Conservation (phyloP, 345 rosid genomes). For the Sisymbrium irio region DNA sequence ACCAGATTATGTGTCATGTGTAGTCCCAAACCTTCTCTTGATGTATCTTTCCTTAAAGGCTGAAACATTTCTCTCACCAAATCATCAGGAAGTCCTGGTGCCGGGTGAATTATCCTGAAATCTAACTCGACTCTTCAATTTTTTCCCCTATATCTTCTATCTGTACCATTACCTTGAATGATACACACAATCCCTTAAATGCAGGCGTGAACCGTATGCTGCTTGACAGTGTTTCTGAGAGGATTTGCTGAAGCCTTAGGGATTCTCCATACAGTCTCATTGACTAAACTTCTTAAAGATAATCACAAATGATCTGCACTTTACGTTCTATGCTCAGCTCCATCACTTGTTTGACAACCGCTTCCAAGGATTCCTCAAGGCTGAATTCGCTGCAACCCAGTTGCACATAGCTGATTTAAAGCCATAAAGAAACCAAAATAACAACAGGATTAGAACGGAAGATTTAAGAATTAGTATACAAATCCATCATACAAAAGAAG, state of each 20-base stretch:
- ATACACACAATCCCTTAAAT: slow-evolving; percentile 48
- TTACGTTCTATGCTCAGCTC: slow-evolving; percentile 51
- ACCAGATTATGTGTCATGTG: slow-evolving; percentile 70
- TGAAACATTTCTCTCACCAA: slow-evolving; percentile 70
- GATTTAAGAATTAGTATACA: not conserved
- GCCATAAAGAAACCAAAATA: not conserved
- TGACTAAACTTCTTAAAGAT: slow-evolving; percentile 49
- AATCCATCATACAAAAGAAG: slow-evolving; percentile 1
- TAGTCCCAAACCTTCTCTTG: slow-evolving; percentile 84
- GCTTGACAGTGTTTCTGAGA: slow-evolving; percentile 59
- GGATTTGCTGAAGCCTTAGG: slow-evolving; percentile 79
- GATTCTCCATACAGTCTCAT: slow-evolving; percentile 66
- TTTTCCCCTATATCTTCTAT: slow-evolving; percentile 57
- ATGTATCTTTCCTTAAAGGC: slow-evolving; percentile 41
- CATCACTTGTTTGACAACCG: slow-evolving; percentile 63
- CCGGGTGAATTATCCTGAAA: slow-evolving; percentile 79
- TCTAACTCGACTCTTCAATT: slow-evolving; percentile 69
- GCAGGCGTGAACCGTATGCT: slow-evolving; percentile 59
- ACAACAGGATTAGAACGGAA: not conserved
- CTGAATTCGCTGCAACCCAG: slow-evolving; percentile 49
- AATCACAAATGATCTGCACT: slow-evolving; percentile 50
- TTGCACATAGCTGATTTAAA: slow-evolving; percentile 55
- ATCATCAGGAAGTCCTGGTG: slow-evolving; percentile 75
- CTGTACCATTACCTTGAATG: slow-evolving; percentile 44
- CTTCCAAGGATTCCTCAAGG: slow-evolving; percentile 60